Percentiles rank a stretch among this genome's conserved stretches.
phyloP scores from a whole-genome alignment of 2,329 filamentous ascomycete species.

The Cadophora gregata region DNA sequence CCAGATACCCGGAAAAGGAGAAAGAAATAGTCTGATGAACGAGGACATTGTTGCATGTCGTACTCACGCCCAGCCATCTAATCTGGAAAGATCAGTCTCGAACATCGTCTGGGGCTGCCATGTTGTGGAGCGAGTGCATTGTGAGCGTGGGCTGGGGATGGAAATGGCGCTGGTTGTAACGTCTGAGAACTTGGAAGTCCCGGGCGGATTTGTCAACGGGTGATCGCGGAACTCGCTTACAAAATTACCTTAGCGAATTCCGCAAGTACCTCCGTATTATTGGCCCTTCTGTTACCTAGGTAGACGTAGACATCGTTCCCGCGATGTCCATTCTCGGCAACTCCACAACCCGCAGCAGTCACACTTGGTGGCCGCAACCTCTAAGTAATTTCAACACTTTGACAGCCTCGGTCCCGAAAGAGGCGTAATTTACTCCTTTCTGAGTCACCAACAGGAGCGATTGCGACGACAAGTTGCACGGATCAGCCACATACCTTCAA shows the following conservation, averaged over 20 bases:
- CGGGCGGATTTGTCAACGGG: background rate
- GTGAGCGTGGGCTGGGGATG: background rate
- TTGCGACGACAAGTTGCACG: constrained; percentile 37
- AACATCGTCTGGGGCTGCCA: background rate
- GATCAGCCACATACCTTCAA: constrained; percentile 29
- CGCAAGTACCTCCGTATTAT: background rate
- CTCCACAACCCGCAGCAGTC: background rate
- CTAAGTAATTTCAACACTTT: background rate
- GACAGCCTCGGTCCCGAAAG: constrained; percentile 3
- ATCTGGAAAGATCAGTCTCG: background rate
- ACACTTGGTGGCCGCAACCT: constrained; percentile 14
- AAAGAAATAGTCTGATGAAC: background rate
- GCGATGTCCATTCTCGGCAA: background rate
- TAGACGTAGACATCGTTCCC: background rate
- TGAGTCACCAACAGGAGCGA: constrained; percentile 26
- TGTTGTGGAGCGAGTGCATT: background rate
- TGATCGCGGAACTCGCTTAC: background rate
- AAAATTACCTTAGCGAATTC: background rate
- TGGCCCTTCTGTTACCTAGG: no score
- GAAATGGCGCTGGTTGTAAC: background rate
- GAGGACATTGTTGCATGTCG: background rate
- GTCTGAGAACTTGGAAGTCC: background rate
- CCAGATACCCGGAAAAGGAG: background rate
- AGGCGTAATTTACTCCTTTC: background rate
- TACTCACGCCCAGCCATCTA: background rate